A percentile compares a stretch with the other conserved stretches of the same genome.
Evolutionary conservation across 805 yeast genomes (phyloP).

Genomic region (Isabelozyma rhagii): DNA sequence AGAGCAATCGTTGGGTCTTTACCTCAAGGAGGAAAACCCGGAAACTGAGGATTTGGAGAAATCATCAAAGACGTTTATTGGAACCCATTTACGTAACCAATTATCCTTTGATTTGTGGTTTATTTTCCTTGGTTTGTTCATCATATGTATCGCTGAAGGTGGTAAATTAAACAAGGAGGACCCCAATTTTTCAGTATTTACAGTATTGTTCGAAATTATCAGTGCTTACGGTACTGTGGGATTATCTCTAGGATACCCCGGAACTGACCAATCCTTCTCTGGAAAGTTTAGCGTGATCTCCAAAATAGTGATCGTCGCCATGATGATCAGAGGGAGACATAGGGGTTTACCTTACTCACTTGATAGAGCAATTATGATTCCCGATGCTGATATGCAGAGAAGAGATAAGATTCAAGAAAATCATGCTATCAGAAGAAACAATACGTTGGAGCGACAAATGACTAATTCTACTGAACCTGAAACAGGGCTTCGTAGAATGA

Average conservation of each 20-base stretch:
- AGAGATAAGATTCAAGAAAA: constrained; percentile 61
- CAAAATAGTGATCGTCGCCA: constrained; percentile 79
- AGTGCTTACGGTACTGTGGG: constrained; percentile 98
- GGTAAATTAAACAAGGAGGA: constrained; percentile 45
- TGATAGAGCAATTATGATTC: constrained; percentile 90
- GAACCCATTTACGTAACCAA: constrained; percentile 87
- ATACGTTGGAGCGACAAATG: constrained; percentile 20
- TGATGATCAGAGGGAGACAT: constrained; percentile 93
- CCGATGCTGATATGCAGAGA: constrained; percentile 60
- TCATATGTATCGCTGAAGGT: constrained; percentile 86
- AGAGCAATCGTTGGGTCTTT: constrained; percentile 95
- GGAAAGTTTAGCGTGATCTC: constrained; percentile 70
- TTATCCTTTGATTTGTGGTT: constrained; percentile 95
- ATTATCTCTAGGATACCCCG: constrained; percentile 79
- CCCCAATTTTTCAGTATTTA: constrained; percentile 60
- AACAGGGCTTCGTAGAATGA: background rate
- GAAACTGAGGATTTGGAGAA: constrained; percentile 32
- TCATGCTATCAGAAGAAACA: constrained; percentile 37
- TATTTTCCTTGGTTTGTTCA: constrained; percentile 77
- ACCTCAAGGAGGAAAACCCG: constrained; percentile 38
- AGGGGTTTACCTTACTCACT: constrained; percentile 93
- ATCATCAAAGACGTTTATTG: constrained; percentile 62
- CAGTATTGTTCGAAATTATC: constrained; percentile 79
- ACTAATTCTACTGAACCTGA: constrained; percentile 2
- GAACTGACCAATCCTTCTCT: constrained; percentile 62